Percentiles rank a stretch among this genome's conserved stretches.
These are phyloP conservation scores for Jacaranda mimosifolia DNA, from an alignment of 257 asterid species.

Conservation along the genomic window DNA sequence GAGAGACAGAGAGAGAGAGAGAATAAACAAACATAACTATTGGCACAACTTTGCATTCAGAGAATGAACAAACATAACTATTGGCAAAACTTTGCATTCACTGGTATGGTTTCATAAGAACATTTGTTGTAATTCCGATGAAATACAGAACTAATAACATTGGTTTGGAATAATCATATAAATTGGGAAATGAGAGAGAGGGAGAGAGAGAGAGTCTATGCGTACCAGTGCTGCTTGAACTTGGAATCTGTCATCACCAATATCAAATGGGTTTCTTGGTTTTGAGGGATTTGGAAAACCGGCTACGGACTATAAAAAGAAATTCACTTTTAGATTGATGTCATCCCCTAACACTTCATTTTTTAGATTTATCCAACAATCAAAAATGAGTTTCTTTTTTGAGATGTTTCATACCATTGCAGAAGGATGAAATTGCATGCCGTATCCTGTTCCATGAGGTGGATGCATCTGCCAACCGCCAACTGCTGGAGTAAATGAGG, in stretches of 20 bases:
- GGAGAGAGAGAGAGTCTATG: conserved; percentile 8
- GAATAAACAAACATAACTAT: too few species aligned
- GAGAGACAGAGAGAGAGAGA: too few species aligned
- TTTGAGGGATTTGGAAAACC: conserved; percentile 46
- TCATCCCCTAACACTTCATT: neutral
- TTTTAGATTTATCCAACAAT: neutral
- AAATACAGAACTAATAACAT: neutral
- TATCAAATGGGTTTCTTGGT: conserved; percentile 78
- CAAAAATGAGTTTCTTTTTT: neutral
- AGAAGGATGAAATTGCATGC: conserved; percentile 59
- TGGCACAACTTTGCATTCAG: too few species aligned
- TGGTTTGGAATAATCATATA: neutral
- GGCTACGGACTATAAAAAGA: conserved; percentile 48
- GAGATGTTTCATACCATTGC: conserved; percentile 52
- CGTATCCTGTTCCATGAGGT: conserved; percentile 58
- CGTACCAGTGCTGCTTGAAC: conserved; percentile 64
- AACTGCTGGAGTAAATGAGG: conserved; percentile 51
- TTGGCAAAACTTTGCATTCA: too few species aligned
- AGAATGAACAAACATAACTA: too few species aligned
- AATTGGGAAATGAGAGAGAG: neutral
- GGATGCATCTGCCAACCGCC: conserved; percentile 65
- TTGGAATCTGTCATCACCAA: conserved; percentile 56
- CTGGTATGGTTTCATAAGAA: neutral
- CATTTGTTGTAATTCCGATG: neutral
- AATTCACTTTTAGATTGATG: neutral